Percentiles rank a stretch among this genome's conserved stretches.
Conservation (phyloP, 208 protist species). For the Acanthamoeba rhysodes region DNA sequence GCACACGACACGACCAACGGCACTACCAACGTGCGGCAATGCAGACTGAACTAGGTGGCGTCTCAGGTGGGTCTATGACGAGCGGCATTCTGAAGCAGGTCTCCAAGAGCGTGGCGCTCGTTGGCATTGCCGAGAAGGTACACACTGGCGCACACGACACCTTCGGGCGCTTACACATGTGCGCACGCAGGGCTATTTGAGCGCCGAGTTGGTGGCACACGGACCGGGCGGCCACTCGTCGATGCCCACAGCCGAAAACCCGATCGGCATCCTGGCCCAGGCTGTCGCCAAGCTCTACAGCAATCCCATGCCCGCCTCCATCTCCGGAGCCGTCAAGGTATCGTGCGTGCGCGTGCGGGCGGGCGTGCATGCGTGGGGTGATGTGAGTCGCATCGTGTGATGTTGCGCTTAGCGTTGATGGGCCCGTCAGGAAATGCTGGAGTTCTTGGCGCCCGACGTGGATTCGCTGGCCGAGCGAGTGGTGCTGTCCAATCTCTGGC, state of each 20-base stretch:
- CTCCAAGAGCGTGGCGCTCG: conserved; percentile 4
- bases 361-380: not conserved
- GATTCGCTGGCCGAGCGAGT: not conserved
- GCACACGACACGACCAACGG: not conserved
- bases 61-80: not conserved
- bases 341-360: not conserved
- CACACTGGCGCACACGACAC: not conserved
- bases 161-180: not conserved
- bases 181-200: conserved; percentile 34
- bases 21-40: too few relatives aligned
- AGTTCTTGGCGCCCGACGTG: conserved; percentile 35
- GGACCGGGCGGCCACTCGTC: conserved; percentile 64
- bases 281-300: conserved; percentile 57
- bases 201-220: conserved; percentile 43
- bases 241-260: conserved; percentile 58
- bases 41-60: too few relatives aligned
- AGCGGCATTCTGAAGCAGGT: not conserved
- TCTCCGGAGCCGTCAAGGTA: not conserved
- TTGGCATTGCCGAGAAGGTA: conserved; percentile 83
- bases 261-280: conserved; percentile 72
- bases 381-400: not conserved
- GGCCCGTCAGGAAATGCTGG: not conserved
- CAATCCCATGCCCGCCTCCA: conserved; percentile 7
- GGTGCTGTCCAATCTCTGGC: conserved; percentile 39
- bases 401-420: not conserved